Conservation (phyloP, 2,329 filamentous ascomycete genomes). For the Clarireedia homoeocarpa region DNA sequence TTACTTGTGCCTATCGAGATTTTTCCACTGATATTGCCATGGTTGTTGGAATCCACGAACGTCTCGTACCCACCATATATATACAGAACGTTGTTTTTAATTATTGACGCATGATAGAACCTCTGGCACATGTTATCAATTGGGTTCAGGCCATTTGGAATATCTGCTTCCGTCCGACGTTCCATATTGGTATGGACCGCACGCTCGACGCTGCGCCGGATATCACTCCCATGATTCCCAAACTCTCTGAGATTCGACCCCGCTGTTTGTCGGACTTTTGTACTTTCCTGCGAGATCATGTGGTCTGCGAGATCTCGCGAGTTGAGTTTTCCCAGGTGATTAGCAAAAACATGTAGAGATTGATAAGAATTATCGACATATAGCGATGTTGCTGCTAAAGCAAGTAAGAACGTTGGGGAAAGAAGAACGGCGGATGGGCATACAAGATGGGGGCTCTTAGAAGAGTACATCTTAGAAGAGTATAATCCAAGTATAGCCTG, state of each 20-base stretch:
- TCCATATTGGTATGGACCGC: neutral
- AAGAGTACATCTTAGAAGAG: neutral
- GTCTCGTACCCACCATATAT: conserved; percentile 8
- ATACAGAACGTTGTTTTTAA: conserved; percentile 6
- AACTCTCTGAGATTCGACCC: neutral
- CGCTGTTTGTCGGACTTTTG: neutral
- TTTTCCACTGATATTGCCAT: neutral
- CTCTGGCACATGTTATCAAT: conserved; percentile 8
- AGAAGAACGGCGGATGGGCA: neutral
- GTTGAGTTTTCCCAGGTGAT: neutral
- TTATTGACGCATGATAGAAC: conserved; percentile 4
- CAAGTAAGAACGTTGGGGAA: neutral
- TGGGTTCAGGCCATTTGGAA: conserved; percentile 2
- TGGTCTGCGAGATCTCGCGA: neutral
- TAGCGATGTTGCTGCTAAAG: neutral
- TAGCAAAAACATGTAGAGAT: neutral
- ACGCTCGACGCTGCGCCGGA: neutral
- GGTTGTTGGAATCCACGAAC: conserved; percentile 2
- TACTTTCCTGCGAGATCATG: neutral
- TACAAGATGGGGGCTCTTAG: neutral
- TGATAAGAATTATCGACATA: neutral
- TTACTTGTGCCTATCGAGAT: conserved; percentile 14
- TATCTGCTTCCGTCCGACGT: conserved; percentile 1
- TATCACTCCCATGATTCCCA: neutral
- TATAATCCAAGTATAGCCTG: neutral